A percentile compares a stretch with the other conserved stretches of the same genome.
Conservation (phyloP, 1,284 basidiomycete genomes). For the Melanopsichium pennsylvanicum region DNA sequence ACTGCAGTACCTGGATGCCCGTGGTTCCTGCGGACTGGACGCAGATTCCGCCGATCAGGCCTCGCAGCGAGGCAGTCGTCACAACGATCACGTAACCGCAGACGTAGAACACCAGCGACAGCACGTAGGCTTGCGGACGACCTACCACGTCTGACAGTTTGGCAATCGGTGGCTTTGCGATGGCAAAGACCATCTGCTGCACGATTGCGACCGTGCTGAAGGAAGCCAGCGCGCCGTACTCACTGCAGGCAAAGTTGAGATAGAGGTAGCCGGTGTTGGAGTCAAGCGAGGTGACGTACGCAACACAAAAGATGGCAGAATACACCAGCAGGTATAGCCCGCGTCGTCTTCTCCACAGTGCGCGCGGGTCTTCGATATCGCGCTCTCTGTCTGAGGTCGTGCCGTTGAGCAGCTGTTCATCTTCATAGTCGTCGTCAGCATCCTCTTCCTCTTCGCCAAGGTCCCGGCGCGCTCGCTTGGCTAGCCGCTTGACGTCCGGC, state of each 20-base stretch:
- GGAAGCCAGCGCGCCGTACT: constrained; percentile 63
- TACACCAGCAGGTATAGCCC: constrained; percentile 49
- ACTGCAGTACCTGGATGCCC: constrained; percentile 68
- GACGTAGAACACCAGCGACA: constrained; percentile 70
- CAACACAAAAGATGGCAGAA: constrained; percentile 72
- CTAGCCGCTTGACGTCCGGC: constrained; percentile 14
- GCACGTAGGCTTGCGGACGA: constrained; percentile 71
- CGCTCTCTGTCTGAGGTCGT: constrained; percentile 12
- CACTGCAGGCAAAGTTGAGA: constrained; percentile 63
- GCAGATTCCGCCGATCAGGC: constrained; percentile 71
- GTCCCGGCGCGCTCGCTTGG: too few relatives aligned
- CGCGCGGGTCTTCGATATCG: constrained; percentile 15
- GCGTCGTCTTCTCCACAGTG: constrained; percentile 29
- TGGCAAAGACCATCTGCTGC: constrained; percentile 69
- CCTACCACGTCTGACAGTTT: constrained; percentile 77
- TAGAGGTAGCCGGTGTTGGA: constrained; percentile 70
- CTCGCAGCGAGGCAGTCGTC: constrained; percentile 71
- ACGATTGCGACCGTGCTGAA: constrained; percentile 66
- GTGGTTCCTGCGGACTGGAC: constrained; percentile 67
- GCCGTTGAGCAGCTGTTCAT: constrained; percentile 19
- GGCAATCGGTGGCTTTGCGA: constrained; percentile 81
- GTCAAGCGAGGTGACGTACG: constrained; percentile 73
- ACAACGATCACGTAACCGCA: constrained; percentile 75
- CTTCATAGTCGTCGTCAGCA: neutral
- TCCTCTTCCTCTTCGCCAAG: too few relatives aligned